Base-by-base conservation (phyloP, 2,329 filamentous ascomycete genomes). In the Pseudogymnoascus sp. region DNA sequence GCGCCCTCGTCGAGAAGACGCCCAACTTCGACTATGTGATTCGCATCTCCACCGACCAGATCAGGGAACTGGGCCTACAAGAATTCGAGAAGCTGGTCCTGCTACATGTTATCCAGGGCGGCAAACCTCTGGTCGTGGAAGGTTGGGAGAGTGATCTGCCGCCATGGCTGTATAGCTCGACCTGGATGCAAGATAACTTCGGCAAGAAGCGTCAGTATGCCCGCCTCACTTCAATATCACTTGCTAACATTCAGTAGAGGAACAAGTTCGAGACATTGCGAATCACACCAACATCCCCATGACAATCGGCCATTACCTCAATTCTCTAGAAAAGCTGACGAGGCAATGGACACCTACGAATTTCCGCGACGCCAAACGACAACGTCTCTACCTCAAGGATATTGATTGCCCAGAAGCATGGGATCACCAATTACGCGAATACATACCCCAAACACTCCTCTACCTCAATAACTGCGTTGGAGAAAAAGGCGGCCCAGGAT, bases 371-470 rank as follows among this genome's bases (percentile, higher is more conserved):
- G 86, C 90, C 66, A 84, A 85, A 39, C 82, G 90, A 21, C 95
- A 99, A 73, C 86, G 95, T 11, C 85, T 97, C 1, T 99, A 99
- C 73, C 78, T 97, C 23, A 99, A 99, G 72, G 95, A 99, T 72
- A 97, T 99, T 65, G 95, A 99, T 74, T 97, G 93, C 69, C 95
- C 95, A 0, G 78, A 83, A 1, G 86, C 93, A 64, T 99, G 95
- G 95, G 86, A 88, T 61, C 83, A 93, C 29, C 87, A 90, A 64
- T 77, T 99, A 16, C 85, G 86, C 68, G 87, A 89, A 60, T 79
- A 91, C 31, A 88, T 97, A 4, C 93, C 93, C 0, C 84, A 87
- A 0, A 86, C 82, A n/a, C 78, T 97, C 0, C 96, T 92, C 73
- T 99, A 97, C 72, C 81, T 96, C 63, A 97, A 97, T 69, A 89